Conservation (phyloP, 306 rosid species). For the Dicorynia guianensis region DNA sequence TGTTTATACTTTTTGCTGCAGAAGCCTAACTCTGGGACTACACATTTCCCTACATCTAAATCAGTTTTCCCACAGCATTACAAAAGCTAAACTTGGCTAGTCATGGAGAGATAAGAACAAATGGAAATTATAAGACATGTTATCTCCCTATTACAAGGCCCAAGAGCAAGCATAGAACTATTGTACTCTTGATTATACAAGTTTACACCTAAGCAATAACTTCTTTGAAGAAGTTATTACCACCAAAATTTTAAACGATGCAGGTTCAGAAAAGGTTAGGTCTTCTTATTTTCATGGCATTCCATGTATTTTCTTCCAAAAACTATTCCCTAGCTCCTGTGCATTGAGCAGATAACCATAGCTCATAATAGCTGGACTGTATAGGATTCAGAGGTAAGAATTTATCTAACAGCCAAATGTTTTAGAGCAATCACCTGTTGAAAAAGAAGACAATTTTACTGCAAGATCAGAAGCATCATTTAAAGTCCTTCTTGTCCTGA, state of each 20-base stretch:
- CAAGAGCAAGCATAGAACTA: conserved; percentile 26
- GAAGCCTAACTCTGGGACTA: conserved; percentile 1
- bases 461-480: conserved; percentile 92
- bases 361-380: conserved; percentile 3
- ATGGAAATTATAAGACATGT: conserved; percentile 5
- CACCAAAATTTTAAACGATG: neutral
- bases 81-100: neutral
- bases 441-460: conserved; percentile 80
- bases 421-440: conserved; percentile 73
- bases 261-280: conserved; percentile 5
- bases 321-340: neutral
- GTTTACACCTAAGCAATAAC: conserved; percentile 11
- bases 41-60: neutral
- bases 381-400: conserved; percentile 21
- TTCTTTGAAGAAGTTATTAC: neutral
- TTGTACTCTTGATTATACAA: neutral
- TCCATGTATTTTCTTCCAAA: conserved; percentile 22
- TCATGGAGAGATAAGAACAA: neutral
- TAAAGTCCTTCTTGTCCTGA: conserved; percentile 73
- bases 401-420: conserved; percentile 32
- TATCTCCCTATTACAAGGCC: conserved; percentile 8
- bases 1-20: neutral
- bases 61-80: neutral
- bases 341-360: neutral
- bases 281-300: conserved; percentile 23